Evolutionary conservation across 192 early-diverging fungal species (phyloP), one percentile per base, ranked within the genome.

Genomic region (Paraglomus brasilianum): DNA sequence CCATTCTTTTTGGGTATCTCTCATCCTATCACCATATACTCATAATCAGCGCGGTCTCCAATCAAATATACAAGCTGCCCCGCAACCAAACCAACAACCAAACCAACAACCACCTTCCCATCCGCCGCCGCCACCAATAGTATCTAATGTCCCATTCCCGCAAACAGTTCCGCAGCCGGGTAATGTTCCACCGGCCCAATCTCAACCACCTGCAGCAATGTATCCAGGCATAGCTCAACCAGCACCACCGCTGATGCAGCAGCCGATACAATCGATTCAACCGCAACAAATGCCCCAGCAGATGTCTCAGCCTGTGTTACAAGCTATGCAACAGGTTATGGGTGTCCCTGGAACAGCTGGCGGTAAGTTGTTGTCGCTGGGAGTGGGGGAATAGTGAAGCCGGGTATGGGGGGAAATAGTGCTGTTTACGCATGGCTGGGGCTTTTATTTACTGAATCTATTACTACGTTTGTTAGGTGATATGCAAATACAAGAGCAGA

Each of bases 41-140:
- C 75, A 63, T 9, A 19, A 76, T 39, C 66, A 77, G 64, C 81
- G 74, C 70, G 80, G 76, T 68, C 21, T 68, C 21, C 38, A 57
- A 22, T 22, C 45, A 19, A 47, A 49, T 1, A 13, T 66, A 41
- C 38, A 69, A 22, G 65, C 74, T 72, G 44, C 47, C 42, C 56
- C 52, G 24, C 47, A 36, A 24, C 50, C 66, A 19, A 68, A 72
- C 42, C 80, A 67, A 50, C 73, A 70, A 44, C 78, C 69, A 44
- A 56, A 66, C 55, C 75, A 73, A 60, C 70, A n/a, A 40, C 17
- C 65, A 36, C 74, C 75, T 38, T 74, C 72, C 19, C 76, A 52
- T 57, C 74, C 57, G 66, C 52, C 69, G 22, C 70, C 62, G 14
- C 62, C 55, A 22, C 71, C 50, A 24, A 75, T 44, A 59, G 71